These are phyloP conservation scores for Suillus lakei DNA, from an alignment of 768 basidiomycete genomes.

Conservation along the genomic window DNA sequence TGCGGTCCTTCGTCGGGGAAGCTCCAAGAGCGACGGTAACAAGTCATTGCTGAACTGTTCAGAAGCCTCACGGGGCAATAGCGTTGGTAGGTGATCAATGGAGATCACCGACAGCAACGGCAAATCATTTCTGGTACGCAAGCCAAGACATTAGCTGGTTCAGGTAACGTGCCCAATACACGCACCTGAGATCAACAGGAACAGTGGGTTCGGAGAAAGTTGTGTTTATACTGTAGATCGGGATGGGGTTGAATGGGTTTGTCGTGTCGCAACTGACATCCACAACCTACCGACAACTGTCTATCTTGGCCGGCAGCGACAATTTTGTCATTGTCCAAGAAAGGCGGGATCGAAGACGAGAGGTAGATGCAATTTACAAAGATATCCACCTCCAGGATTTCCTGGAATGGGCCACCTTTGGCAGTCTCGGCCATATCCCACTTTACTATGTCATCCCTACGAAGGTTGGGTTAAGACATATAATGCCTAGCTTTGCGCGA, in stretches of 20 bases:
- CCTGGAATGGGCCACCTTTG: conserved; percentile 94
- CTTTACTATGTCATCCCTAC: conserved; percentile 90
- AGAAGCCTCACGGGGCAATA: conserved; percentile 94
- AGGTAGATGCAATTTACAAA: conserved; percentile 99
- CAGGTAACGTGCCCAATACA: conserved; percentile 14
- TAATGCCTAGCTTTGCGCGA: not conserved
- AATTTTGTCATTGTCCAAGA: conserved; percentile 75
- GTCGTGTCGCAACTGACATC: conserved; percentile 99
- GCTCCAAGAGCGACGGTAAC: conserved; percentile 79
- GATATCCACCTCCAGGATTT: conserved; percentile 95
- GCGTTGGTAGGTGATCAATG: conserved; percentile 95
- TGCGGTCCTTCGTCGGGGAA: conserved; percentile 67
- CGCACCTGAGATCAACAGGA: conserved; percentile 80
- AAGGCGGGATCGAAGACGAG: conserved; percentile 82
- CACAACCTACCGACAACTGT: conserved; percentile 80
- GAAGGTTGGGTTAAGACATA: conserved; percentile 8
- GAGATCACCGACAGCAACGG: conserved; percentile 86
- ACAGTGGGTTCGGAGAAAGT: conserved; percentile 94
- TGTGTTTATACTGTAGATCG: conserved; percentile 93
- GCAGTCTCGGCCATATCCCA: conserved; percentile 98
- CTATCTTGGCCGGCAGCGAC: conserved; percentile 70
- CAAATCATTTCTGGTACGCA: conserved; percentile 52
- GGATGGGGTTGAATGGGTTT: conserved; percentile 97
- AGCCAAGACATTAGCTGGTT: conserved; percentile 1
- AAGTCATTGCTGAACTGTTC: conserved; percentile 94